Conservation (phyloP, 352 stramenopile species). For the Globisporangium viniferum region DNA sequence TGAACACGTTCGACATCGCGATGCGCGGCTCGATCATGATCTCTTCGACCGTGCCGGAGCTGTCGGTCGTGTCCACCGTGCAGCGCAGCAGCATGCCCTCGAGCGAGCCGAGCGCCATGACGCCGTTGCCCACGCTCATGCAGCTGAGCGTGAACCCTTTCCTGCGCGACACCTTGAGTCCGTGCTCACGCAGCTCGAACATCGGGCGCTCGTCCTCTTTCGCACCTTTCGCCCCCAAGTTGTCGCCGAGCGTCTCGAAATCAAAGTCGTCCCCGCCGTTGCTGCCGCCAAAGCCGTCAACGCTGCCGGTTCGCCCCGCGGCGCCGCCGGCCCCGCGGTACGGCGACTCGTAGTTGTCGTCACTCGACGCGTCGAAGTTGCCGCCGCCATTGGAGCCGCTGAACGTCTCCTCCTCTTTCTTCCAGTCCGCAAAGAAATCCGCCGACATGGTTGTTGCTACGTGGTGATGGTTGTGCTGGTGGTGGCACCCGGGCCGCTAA, state of each 20-base stretch:
- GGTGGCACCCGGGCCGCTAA: background rate
- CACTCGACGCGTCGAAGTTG: conserved; percentile 10
- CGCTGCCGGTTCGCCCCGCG: conserved; percentile 24
- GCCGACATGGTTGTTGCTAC: conserved; percentile 59
- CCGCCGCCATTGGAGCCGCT: conserved; percentile 18
- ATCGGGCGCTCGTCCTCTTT: conserved; percentile 79
- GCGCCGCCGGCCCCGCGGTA: conserved; percentile 24
- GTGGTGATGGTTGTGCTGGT: too few relatives aligned
- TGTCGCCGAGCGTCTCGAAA: conserved; percentile 62
- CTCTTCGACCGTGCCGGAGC: conserved; percentile 66
- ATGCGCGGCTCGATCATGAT: conserved; percentile 89
- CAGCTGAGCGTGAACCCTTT: conserved; percentile 84
- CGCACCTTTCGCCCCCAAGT: conserved; percentile 22
- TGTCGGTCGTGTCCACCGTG: conserved; percentile 76
- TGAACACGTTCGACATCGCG: conserved; percentile 75
- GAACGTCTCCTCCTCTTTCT: conserved; percentile 67
- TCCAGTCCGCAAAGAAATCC: conserved; percentile 88
- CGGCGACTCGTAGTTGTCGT: conserved; percentile 37
- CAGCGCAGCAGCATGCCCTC: conserved; percentile 81
- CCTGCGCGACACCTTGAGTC: conserved; percentile 77
- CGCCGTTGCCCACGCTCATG: conserved; percentile 75
- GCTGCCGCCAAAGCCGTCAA: conserved; percentile 21
- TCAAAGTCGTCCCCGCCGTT: conserved; percentile 73
- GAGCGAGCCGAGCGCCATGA: conserved; percentile 80
- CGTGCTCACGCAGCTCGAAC: conserved; percentile 86